Conservation (phyloP, 306 rosid genomes). For the Geum urbanum region DNA sequence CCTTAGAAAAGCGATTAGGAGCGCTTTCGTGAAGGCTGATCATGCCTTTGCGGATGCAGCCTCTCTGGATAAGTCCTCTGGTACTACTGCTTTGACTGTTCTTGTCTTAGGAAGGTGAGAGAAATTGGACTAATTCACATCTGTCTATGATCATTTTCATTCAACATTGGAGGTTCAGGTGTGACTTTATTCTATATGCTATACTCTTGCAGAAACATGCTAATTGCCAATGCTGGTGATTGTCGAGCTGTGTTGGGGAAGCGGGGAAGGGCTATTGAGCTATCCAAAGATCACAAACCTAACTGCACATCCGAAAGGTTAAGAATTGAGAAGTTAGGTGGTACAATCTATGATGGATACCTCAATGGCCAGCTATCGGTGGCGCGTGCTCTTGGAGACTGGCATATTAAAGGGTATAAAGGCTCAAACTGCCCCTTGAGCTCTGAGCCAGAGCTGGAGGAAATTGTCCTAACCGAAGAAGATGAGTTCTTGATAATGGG, state of each 20-base stretch:
- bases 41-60: slow-evolving; percentile 52
- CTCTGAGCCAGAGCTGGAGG: slow-evolving; percentile 59
- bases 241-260: slow-evolving; percentile 67
- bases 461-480: slow-evolving; percentile 44
- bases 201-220: slow-evolving; percentile 39
- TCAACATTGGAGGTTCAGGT: background rate
- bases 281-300: slow-evolving; percentile 73
- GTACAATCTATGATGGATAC: slow-evolving; percentile 66
- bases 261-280: slow-evolving; percentile 57
- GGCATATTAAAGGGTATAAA: slow-evolving; percentile 68
- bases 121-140: background rate
- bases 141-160: background rate
- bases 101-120: slow-evolving; percentile 48
- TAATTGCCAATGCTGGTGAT: slow-evolving; percentile 64
- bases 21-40: slow-evolving; percentile 53
- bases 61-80: slow-evolving; percentile 53
- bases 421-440: slow-evolving; percentile 58
- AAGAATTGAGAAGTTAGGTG: slow-evolving; percentile 71
- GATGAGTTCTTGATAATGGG: slow-evolving; percentile 69
- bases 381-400: slow-evolving; percentile 68
- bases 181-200: background rate
- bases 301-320: slow-evolving; percentile 60
- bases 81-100: slow-evolving; percentile 52
- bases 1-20: slow-evolving; percentile 42
- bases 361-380: slow-evolving; percentile 68